Evolutionary conservation across 2,329 filamentous ascomycete genomes (phyloP).

Genomic region (Bipolaris sorokiniana): DNA sequence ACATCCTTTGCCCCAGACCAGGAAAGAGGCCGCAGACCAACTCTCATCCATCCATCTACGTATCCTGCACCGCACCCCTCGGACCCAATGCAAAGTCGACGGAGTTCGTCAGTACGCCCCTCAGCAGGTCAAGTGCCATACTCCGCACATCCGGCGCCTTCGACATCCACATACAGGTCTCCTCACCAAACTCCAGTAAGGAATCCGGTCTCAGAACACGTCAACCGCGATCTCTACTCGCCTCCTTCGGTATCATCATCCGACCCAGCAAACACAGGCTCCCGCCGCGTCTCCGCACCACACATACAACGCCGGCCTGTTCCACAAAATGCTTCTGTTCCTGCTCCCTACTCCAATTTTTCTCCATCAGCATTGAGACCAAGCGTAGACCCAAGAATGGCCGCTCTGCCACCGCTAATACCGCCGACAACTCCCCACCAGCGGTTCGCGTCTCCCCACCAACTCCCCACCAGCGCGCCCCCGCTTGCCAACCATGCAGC

Average conservation of each 20-base stretch:
- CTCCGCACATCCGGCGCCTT: constrained; percentile 7
- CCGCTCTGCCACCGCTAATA: constrained; percentile 23
- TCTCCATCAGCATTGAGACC: not conserved
- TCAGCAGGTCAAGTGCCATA: constrained; percentile 21
- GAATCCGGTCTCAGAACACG: constrained; percentile 23
- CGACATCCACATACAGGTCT: constrained; percentile 2
- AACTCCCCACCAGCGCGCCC: constrained; percentile 28
- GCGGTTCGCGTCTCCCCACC: not conserved
- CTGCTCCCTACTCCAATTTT: constrained; percentile 19
- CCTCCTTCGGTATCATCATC: constrained; percentile 28
- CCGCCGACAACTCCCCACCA: constrained; percentile 6
- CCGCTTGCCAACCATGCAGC: constrained; percentile 14
- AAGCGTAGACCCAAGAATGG: constrained; percentile 6
- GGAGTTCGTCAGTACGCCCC: constrained; percentile 32
- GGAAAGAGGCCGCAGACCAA: constrained; percentile 27
- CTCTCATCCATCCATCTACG: constrained; percentile 44
- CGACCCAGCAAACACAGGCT: constrained; percentile 6
- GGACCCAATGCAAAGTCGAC: constrained; percentile 24
- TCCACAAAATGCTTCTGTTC: not conserved
- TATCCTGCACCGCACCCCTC: constrained; percentile 39
- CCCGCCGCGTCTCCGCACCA: constrained; percentile 37
- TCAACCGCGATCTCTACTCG: constrained; percentile 29
- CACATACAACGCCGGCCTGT: constrained; percentile 24
- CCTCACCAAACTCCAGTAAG: constrained; percentile 23
- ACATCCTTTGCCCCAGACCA: constrained; percentile 28